Base-by-base conservation (phyloP, 257 asterid species). In the Euphrasia confusa region DNA sequence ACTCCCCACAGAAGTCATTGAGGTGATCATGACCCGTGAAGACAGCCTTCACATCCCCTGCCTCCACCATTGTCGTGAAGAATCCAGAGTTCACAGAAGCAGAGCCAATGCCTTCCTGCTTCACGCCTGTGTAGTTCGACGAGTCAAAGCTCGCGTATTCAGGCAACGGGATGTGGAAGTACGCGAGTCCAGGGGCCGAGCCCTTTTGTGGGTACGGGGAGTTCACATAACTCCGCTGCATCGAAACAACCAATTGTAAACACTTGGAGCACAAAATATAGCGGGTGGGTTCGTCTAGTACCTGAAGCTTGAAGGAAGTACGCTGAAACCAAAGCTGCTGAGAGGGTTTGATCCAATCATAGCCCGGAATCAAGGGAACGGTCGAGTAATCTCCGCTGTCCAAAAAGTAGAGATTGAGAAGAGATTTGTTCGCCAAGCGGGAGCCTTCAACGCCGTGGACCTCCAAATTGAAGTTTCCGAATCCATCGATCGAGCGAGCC, bases 301-400 rank as follows among this genome's bases (percentile, higher is more conserved):
- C 98, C 96, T 77, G 80, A 73, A 91, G 92, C 64, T 75, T 73
- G 15, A 33, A 59, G 40, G 98, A 91, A 59, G 88, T 80, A 32
- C 18, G 78, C 65, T 76, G 87, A 77, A 91, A 91, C 98, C 98
- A 91, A 32, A 77, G 74, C 74, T 91, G 95, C 78, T 91, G 98
- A 62, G 96, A 84, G 63, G 94, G 88, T 60, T 88, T 84, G 61
- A 91, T 88, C 98, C 98, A 91, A 68, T 76, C 96, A 67, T 91
- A 91, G 65, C 96, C 96, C 52, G 83, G 92, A 57, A 91, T 83
- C 21, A 85, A 78, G 21, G 95, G 83, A 63, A 88, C 80, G 12
- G 83, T 82, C 2, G 98, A 86, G 85, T 91, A 88, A 61, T 91
- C 98, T 17, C 98, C 98, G 39, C 95, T 88, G 65, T 91, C 98